These are phyloP conservation scores for Angomonas desouzai DNA, from an alignment of 208 protist genomes.

Conservation along the genomic window DNA sequence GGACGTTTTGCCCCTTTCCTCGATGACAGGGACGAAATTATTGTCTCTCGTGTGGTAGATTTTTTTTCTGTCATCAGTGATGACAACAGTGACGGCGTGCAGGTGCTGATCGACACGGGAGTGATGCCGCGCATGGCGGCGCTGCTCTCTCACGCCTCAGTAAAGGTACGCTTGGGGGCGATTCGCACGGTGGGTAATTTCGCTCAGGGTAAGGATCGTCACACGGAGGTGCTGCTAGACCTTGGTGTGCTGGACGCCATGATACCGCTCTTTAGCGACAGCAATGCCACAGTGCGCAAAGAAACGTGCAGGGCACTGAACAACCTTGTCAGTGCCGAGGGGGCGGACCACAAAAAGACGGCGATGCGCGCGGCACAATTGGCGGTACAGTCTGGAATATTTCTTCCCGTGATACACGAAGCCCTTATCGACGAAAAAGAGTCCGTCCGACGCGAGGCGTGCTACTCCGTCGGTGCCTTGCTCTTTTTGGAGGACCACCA, in stretches of 20 bases:
- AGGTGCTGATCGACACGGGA: conserved; percentile 67
- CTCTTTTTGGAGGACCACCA: conserved; percentile 72
- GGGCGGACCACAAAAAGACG: too few species aligned
- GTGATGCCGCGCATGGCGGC: not conserved
- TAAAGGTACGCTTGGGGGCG: conserved; percentile 91
- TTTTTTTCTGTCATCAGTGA: conserved; percentile 98
- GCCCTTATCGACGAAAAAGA: conserved; percentile 85
- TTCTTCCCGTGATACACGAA: conserved; percentile 85
- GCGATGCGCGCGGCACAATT: conserved; percentile 93
- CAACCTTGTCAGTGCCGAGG: too few species aligned
- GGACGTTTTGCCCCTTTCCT: conserved; percentile 93
- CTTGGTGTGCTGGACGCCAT: conserved; percentile 76
- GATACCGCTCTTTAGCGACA: conserved; percentile 71
- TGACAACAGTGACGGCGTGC: conserved; percentile 93
- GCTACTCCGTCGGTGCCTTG: conserved; percentile 97
- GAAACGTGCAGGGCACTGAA: conserved; percentile 99
- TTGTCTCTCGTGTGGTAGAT: conserved; percentile 55
- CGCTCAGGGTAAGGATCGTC: conserved; percentile 95
- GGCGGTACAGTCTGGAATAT: conserved; percentile 89
- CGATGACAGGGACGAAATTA: conserved; percentile 35
- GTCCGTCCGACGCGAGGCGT: conserved; percentile 97
- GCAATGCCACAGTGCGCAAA: conserved; percentile 93
- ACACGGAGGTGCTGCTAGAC: conserved; percentile 97
- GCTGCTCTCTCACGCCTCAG: conserved; percentile 65
- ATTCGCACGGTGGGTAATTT: conserved; percentile 98